phyloP scores from a whole-genome alignment of 306 rosid species.

The Parietaria judaica region DNA sequence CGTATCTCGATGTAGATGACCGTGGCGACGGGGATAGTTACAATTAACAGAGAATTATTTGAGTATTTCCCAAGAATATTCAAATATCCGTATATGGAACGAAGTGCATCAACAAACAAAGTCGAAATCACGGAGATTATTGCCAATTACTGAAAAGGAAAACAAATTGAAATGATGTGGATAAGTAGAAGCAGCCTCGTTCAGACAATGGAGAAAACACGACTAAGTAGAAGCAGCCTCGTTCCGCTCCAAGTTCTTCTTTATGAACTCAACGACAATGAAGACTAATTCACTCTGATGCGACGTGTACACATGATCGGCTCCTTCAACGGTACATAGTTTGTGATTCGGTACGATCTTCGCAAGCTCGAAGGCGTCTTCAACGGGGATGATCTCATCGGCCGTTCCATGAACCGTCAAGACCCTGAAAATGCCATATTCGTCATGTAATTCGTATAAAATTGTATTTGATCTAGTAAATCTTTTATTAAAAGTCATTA shows the following conservation, averaged over 20 bases:
- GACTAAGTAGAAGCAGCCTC: constrained; percentile 13
- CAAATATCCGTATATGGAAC: too few species aligned
- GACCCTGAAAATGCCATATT: constrained; percentile 38
- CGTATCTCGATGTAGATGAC: constrained; percentile 27
- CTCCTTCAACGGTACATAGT: constrained; percentile 49
- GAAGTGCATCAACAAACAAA: too few species aligned
- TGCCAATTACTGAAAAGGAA: too few species aligned
- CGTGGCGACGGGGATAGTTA: constrained; percentile 18
- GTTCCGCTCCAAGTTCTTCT: constrained; percentile 34
- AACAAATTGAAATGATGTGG: too few species aligned
- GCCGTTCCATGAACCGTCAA: constrained; percentile 62
- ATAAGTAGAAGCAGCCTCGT: too few species aligned
- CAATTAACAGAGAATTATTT: constrained; percentile 17
- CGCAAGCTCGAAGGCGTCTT: constrained; percentile 56
- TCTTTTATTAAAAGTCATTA: too few species aligned
- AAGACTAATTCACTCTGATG: constrained; percentile 47
- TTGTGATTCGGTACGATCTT: constrained; percentile 74
- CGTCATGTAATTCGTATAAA: background rate
- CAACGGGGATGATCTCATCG: constrained; percentile 40
- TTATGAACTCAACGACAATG: constrained; percentile 34
- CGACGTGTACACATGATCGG: constrained; percentile 46
- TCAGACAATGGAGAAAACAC: too few species aligned
- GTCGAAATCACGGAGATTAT: too few species aligned
- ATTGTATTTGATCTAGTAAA: too few species aligned
- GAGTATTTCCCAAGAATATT: background rate